A percentile compares a stretch with the other conserved stretches of the same genome.
phyloP scores from a whole-genome alignment of 176 grass and related monocot genomes.

The Ensete ventricosum region DNA sequence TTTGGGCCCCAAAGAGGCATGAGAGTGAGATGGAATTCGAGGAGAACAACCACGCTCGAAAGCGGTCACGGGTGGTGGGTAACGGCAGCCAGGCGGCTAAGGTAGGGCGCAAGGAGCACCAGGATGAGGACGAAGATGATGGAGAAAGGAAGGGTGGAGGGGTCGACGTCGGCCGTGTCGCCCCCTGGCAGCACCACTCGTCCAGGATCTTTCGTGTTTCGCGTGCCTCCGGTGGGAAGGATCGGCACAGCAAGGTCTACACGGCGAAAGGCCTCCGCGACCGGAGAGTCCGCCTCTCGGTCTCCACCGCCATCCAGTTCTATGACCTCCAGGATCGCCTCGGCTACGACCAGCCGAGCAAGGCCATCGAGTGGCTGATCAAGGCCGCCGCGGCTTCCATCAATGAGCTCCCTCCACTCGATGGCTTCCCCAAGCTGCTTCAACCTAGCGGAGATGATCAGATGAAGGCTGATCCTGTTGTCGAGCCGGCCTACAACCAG shows the following conservation, averaged over 20 bases:
- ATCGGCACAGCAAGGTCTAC: slow-evolving; percentile 24
- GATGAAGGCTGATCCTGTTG: neutral
- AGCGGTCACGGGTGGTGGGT: slow-evolving; percentile 9
- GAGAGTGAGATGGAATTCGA: slow-evolving; percentile 12
- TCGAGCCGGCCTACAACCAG: slow-evolving; percentile 2
- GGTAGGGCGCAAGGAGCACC: slow-evolving; percentile 11
- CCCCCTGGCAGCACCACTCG: slow-evolving; percentile 4
- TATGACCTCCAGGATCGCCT: slow-evolving; percentile 23
- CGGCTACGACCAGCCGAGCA: slow-evolving; percentile 20
- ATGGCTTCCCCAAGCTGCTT: neutral
- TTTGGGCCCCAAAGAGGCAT: neutral
- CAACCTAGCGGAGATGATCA: neutral
- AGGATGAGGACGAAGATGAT: slow-evolving; percentile 14
- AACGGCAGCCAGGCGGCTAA: slow-evolving; percentile 6
- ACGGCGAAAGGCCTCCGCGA: slow-evolving; percentile 11
- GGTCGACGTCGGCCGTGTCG: neutral
- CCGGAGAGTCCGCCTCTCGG: slow-evolving; percentile 4
- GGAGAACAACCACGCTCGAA: slow-evolving; percentile 6
- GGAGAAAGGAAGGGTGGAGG: slow-evolving; percentile 2
- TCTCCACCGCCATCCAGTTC: slow-evolving; percentile 18
- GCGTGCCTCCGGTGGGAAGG: slow-evolving; percentile 12
- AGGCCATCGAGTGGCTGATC: slow-evolving; percentile 20
- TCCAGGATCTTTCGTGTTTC: slow-evolving; percentile 10
- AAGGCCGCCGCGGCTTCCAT: slow-evolving; percentile 2
- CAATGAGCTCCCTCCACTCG: slow-evolving; percentile 9